Conservation (phyloP, 768 basidiomycete species). For the Termitomyces bulborhizus region DNA sequence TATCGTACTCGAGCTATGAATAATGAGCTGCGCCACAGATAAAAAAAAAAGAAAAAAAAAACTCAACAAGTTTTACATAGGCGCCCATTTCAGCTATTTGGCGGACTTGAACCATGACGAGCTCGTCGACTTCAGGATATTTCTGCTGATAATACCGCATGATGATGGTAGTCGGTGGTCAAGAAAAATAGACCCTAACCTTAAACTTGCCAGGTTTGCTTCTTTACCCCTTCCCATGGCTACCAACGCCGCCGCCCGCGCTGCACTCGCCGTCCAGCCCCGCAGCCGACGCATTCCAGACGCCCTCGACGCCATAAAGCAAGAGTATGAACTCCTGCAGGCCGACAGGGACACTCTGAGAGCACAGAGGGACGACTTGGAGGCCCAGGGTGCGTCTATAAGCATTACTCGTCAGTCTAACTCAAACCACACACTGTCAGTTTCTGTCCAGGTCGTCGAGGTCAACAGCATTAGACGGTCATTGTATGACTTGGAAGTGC, state of each 20-base stretch:
- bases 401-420: too few species aligned
- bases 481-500: conserved; percentile 86
- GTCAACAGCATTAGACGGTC: conserved; percentile 85
- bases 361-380: conserved; percentile 86
- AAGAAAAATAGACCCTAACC: conserved; percentile 13
- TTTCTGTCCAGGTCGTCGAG: conserved; percentile 81
- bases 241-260: neutral
- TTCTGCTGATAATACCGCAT: conserved; percentile 91
- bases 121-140: conserved; percentile 95
- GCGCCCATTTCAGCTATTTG: conserved; percentile 99
- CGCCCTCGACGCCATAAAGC: conserved; percentile 68
- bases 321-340: conserved; percentile 70
- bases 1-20: conserved; percentile 91
- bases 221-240: neutral
- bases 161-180: conserved; percentile 18
- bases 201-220: neutral
- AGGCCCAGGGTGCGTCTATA: conserved; percentile 62
- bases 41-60: too few species aligned
- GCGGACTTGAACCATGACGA: conserved; percentile 99
- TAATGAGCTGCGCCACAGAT: too few species aligned
- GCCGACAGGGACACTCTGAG: conserved; percentile 52
- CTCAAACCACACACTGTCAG: conserved; percentile 16
- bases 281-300: conserved; percentile 47
- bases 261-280: neutral
- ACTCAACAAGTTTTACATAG: conserved; percentile 90